Conservation (phyloP, 1,139 yeast species). For the Chernovozyma aurita region DNA sequence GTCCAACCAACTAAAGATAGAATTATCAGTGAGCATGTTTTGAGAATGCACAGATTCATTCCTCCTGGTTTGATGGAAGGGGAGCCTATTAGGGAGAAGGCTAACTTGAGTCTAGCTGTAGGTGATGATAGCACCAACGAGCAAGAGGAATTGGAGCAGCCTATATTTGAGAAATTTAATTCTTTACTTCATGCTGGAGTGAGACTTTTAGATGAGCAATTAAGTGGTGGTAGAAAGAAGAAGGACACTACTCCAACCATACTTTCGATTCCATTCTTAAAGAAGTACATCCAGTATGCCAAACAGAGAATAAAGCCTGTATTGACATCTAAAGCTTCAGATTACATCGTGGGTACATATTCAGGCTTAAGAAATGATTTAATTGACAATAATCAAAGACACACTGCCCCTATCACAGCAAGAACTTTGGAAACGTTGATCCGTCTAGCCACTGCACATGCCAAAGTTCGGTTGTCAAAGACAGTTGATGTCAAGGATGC, state of each 20-base stretch:
- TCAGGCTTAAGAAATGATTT: slow-evolving; percentile 81
- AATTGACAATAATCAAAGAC: slow-evolving; percentile 63
- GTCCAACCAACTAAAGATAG: slow-evolving; percentile 83
- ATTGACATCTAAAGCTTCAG: slow-evolving; percentile 73
- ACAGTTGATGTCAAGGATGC: slow-evolving; percentile 78
- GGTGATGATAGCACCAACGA: slow-evolving; percentile 59
- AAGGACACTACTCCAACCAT: slow-evolving; percentile 54
- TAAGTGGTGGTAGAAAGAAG: slow-evolving; percentile 14
- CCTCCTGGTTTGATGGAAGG: slow-evolving; percentile 93
- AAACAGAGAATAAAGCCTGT: slow-evolving; percentile 84
- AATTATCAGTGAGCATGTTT: slow-evolving; percentile 87
- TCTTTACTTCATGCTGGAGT: slow-evolving; percentile 83
- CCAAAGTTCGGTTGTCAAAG: slow-evolving; percentile 82
- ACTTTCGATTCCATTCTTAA: slow-evolving; percentile 77
- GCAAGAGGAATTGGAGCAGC: slow-evolving; percentile 48
- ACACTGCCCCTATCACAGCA: slow-evolving; percentile 95
- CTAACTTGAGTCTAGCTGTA: slow-evolving; percentile 68
- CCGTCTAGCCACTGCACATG: slow-evolving; percentile 95
- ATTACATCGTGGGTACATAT: slow-evolving; percentile 75
- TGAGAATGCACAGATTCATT: slow-evolving; percentile 86
- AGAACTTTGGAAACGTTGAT: slow-evolving; percentile 95
- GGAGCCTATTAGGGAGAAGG: slow-evolving; percentile 82
- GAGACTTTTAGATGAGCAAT: slow-evolving; percentile 24
- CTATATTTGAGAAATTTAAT: slow-evolving; percentile 78
- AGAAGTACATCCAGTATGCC: slow-evolving; percentile 91